Evolutionary conservation across 2,329 filamentous ascomycete genomes (phyloP).

Genomic region (Botrytis cinerea): DNA sequence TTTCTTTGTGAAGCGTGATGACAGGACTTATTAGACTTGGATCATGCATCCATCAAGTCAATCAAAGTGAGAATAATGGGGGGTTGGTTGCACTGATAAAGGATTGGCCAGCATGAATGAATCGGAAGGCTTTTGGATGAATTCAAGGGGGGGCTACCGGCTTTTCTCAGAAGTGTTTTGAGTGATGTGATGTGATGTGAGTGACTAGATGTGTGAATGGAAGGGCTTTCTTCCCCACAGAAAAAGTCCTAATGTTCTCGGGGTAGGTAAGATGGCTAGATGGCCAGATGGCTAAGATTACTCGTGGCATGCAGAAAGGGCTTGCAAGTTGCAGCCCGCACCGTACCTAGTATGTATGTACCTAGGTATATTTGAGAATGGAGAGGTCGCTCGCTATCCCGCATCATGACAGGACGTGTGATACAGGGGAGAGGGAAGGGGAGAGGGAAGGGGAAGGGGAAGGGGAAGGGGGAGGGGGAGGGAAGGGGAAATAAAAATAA

Average conservation of each 20-base stretch:
- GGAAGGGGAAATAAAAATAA: too few relatives aligned
- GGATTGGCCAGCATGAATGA: constrained; percentile 12
- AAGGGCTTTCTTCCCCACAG: neutral
- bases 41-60: neutral
- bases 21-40: constrained; percentile 20
- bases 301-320: constrained; percentile 14
- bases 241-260: neutral
- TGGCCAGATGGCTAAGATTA: constrained; percentile 5
- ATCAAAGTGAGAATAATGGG: neutral
- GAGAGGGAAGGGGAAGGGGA: neutral
- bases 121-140: constrained; percentile 4
- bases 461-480: too few relatives aligned
- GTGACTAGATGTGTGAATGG: neutral
- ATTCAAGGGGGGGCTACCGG: neutral
- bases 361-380: neutral
- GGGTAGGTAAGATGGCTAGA: neutral
- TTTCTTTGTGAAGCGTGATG: constrained; percentile 15
- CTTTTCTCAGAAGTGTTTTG: neutral
- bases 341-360: neutral
- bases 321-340: neutral
- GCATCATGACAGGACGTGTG: neutral
- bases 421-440: neutral
- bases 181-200: constrained; percentile 5
- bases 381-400: neutral
- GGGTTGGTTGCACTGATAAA: constrained; percentile 14